Base-by-base conservation (phyloP, 2,329 filamentous ascomycete species). In the Mariannaea sp. region DNA sequence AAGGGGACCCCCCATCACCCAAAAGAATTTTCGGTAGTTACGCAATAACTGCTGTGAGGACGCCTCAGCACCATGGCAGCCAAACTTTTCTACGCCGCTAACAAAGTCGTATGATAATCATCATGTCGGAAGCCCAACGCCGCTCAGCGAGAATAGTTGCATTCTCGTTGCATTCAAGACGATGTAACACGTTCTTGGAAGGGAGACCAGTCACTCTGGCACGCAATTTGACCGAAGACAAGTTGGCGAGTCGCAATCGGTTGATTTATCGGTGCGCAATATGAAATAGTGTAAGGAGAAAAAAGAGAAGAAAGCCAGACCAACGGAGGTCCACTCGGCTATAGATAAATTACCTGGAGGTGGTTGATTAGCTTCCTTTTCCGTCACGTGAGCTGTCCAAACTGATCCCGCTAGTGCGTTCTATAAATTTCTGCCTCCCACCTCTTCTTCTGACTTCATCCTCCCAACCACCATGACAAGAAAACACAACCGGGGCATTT, bases 211-310 rank as follows among this genome's bases (percentile, higher is more conserved):
- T 80, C 75, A 55, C 55, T 84, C 79, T 83, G 67, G 80, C 81
- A 82, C 77, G 72, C 71, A 80, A 80, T 83, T 80, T 84, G 81
- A 84, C 80, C 80, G 76, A 75, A 66, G 75, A 71, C 68, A 73
- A 80, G 77, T 82, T 73, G 52, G 69, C 52, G 71, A 75, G 64
- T 80, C 70, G 67, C 72, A 67, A 73, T 73, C 78, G 80, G 79
- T 84, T 84, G 81, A 84, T 84, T 80, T 83, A 77, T 77, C 81
- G 74, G 79, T 83, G 81, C 80, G 51, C 65, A 66, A 66, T 75
- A 74, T 73, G 79, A 82, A n/a, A n/a, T n/a, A n/a, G 73, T 80
- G 48, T 57, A 39, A 67, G 62, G 44, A 60, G 45, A 55, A 57
- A 53, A 55, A 51, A 44, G 33, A 57, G 30, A 52, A 42, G 41